Evolutionary conservation across 352 stramenopile genomes (phyloP), one percentile per base, ranked within the genome.

Genomic region (Thalassiosira mediterranea): DNA sequence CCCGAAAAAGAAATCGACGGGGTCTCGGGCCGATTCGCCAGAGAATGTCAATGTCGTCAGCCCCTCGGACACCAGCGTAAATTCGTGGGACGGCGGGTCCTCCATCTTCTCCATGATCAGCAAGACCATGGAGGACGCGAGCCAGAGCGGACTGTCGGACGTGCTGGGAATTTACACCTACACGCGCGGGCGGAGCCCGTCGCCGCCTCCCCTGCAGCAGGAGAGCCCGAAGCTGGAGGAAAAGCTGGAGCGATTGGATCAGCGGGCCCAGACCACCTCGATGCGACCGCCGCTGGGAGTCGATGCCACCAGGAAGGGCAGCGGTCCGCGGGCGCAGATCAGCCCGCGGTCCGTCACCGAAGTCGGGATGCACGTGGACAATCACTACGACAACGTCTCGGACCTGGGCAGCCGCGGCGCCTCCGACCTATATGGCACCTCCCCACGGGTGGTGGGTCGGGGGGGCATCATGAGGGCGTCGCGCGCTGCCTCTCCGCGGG

Each of bases 91-190:
- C 38, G 60, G 57, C 29, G n/a, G n/a, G n/a, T 68, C 61, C 13
- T 68, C 54, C 0, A 74, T 74, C 19, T 67, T 74, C 19, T 67
- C 66, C 4, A 76, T 68, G 56, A 58, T 73, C 28, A 73, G 66
- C n/a, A 68, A 68, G 19, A 53, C 25, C 26, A 8, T 26, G 21
- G 29, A 37, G 25, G 31, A 19, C 25, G 37, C 48, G 26, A 57
- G 66, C 44, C 42, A 68, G 0, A 40, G 57, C 21, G 60, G 52
- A 46, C 26, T 77, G 10, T 60, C 52, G 0, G 51, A 72, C 23
- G 51, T 78, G n/a, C 52, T 78, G 1, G 69, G 59, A 59, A 51
- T n/a, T n/a, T n/a, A n/a, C n/a, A n/a, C n/a, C n/a, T n/a, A n/a
- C n/a, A n/a, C n/a, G n/a, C n/a, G n/a, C n/a, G n/a, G n/a, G n/a